These are phyloP conservation scores for Yamadazyma akitaensis DNA, from an alignment of 805 yeast species.

Conservation along the genomic window DNA sequence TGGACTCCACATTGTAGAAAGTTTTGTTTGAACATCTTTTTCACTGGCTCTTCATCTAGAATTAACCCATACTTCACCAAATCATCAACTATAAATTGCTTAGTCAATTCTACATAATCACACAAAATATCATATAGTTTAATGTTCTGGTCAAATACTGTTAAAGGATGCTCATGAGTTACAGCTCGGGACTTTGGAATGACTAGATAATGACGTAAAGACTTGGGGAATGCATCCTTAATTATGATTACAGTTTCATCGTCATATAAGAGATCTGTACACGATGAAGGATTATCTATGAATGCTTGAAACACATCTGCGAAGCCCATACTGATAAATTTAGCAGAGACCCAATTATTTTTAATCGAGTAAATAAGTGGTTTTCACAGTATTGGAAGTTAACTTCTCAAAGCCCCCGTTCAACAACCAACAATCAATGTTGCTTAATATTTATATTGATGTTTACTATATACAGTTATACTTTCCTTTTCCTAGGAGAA, in stretches of 20 bases:
- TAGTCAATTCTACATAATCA: slow-evolving; percentile 38
- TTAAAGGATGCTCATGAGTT: slow-evolving; percentile 50
- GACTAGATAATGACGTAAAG: slow-evolving; percentile 56
- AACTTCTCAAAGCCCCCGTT: too few species aligned
- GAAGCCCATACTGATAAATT: slow-evolving; percentile 40
- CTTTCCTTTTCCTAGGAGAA: slow-evolving; percentile 19
- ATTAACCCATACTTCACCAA: slow-evolving; percentile 13
- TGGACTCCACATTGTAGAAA: slow-evolving; percentile 62
- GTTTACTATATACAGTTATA: slow-evolving; percentile 6
- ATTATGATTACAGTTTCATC: slow-evolving; percentile 57
- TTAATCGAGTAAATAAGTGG: too few species aligned
- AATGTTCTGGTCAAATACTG: slow-evolving; percentile 37
- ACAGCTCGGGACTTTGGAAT: slow-evolving; percentile 48
- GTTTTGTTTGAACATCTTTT: slow-evolving; percentile 17
- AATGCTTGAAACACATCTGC: slow-evolving; percentile 47
- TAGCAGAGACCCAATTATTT: too few species aligned
- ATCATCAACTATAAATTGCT: slow-evolving; percentile 26
- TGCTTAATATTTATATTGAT: too few species aligned
- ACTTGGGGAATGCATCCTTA: slow-evolving; percentile 61
- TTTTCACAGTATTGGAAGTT: too few species aligned
- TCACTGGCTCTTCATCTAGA: background rate
- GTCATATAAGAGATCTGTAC: slow-evolving; percentile 31
- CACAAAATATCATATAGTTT: slow-evolving; percentile 25
- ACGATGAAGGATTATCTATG: slow-evolving; percentile 44
- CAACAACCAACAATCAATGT: too few species aligned